Evolutionary conservation across 306 rosid species (phyloP), one percentile per base, ranked within the genome.

Genomic region (Prinsepia uniflora): DNA sequence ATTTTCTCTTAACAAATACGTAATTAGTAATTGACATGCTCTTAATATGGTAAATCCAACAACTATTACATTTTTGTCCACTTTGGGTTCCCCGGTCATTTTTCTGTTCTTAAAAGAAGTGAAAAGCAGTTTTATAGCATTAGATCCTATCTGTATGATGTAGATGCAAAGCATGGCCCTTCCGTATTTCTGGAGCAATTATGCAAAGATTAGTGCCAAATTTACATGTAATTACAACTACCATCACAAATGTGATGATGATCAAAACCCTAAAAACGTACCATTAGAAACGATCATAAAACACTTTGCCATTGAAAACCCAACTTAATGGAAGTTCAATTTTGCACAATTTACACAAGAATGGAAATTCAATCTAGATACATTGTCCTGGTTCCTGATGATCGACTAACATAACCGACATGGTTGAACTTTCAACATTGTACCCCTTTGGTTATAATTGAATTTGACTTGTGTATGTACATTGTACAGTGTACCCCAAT

Each of bases 81-180:
- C 72, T 40, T 67, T 7, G 4, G 63, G 17, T 58, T 18, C 58
- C 30, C 58, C 18, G 54, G 75, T 63, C 76, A 71, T 71, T 77
- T 77, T 71, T 77, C 72, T 42, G 71, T 55, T 43, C 59, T 77
- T 36, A 56, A 77, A 77, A 57, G 81, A 22, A 71, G 81, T 45
- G 68, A 77, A 48, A 58, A 34, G 39, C 22, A 70, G 75, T 66
- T 77, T 56, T 11, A 7, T 47, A 10, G n/a, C 67, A 71, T 65
- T 70, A 71, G 56, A 59, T 68, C 72, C 72, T 19, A 13, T 18
- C 73, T 76, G 62, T 71, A 72, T 72, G 77, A 79, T 70, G 72
- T 61, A 44, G 75, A 82, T 69, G 65, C 60, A 63, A 19, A 54
- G 14, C 50, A 75, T 73, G 90, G 88, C 81, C 84, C 84, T 73